These are phyloP conservation scores for Hortaea sp. DNA, from an alignment of 2,329 filamentous ascomycete species.

Conservation along the genomic window DNA sequence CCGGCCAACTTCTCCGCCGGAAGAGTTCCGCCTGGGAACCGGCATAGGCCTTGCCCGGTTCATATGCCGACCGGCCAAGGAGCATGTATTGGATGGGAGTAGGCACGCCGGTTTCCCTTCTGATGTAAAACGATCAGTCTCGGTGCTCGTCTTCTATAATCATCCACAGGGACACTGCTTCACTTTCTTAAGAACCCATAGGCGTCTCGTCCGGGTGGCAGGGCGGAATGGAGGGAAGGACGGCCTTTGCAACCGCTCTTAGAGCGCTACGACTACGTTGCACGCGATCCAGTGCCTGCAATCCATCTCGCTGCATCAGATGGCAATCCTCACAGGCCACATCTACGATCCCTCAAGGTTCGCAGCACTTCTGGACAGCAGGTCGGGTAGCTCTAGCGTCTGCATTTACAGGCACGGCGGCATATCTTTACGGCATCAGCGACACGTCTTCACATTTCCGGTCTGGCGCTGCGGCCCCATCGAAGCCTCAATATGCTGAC, in stretches of 20 bases:
- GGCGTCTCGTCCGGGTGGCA: no score
- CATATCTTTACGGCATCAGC: conserved; percentile 41
- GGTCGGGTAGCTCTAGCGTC: conserved; percentile 39
- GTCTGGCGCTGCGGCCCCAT: conserved; percentile 1
- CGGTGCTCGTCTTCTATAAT: no score
- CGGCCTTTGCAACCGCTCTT: neutral
- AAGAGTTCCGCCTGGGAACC: no score
- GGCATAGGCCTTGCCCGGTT: no score
- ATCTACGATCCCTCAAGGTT: neutral
- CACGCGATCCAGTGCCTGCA: neutral
- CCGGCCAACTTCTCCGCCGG: no score
- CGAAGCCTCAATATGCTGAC: conserved; percentile 35
- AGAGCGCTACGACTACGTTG: neutral
- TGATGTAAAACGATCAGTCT: no score
- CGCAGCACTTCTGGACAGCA: conserved; percentile 35
- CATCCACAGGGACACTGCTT: no score
- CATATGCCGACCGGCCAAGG: no score
- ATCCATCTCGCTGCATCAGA: neutral
- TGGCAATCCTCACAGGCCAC: conserved; percentile 5
- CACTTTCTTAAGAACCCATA: no score
- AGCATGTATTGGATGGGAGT: no score
- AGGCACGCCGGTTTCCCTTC: no score
- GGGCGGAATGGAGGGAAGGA: neutral
- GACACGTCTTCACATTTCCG: conserved; percentile 16
- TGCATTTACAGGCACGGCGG: conserved; percentile 40